Evolutionary conservation across 2,329 filamentous ascomycete genomes (phyloP), one percentile per base, ranked within the genome.

Genomic region (Trichoderma asperellum): DNA sequence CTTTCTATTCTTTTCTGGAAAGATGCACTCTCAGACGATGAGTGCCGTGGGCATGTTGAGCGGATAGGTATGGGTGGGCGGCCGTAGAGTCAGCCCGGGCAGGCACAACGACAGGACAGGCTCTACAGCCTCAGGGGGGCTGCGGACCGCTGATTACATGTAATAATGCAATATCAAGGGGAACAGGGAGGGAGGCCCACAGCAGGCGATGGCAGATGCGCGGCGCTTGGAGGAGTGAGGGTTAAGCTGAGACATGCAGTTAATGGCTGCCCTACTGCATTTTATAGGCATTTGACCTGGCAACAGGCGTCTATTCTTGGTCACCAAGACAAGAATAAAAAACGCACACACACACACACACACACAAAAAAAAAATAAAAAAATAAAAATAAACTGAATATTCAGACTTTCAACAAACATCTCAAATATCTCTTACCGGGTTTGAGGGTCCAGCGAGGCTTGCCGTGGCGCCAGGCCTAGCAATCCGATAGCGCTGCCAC

Each of bases 81-180:
- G 34, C 35, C 6, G n/a, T 24, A 35, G 21, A 27, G 29, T 29
- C 29, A 29, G 21, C 27, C 21, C 24, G 29, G n/a, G 10, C 35
- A 18, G 14, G 47, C 12, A 55, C 18, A 21, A 32, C 24, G 24
- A 16, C 18, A 53, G 24, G 27, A 55, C 11, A 40, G 52, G 49
- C 56, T 58, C 34, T 32, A 27, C 27, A 21, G n/a, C 16, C 63
- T 59, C 64, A 67, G 55, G 64, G 63, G 64, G 55, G 64, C 18
- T 59, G 5, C 64, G 5, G 24, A 29, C 37, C 55, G 55, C 55
- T 32, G 64, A 43, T 27, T 59, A 18, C 37, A 24, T 56, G 53
- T n/a, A 34, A 24, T 21, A 34, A 32, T 61, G 37, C 37, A 55
- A 63, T 43, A 43, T 43, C 40, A n/a, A 43, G 18, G 40, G 8